Conservation (phyloP, 179 eudicot species). For the Drosera spatulata region DNA sequence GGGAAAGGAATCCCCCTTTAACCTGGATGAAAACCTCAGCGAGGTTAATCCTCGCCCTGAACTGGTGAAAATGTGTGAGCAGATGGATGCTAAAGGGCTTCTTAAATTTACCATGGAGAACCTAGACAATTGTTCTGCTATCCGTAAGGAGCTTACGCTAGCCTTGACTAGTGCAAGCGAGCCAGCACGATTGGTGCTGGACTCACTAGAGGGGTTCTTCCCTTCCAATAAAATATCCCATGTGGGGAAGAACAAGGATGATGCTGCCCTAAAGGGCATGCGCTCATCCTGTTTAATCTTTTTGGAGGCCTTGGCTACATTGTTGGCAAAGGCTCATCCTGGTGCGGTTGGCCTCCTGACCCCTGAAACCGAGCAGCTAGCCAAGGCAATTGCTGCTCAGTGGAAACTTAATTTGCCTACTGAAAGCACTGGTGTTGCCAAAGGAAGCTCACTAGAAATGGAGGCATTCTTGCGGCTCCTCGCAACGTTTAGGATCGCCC, state of each 20-base stretch:
- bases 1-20: slow-evolving; percentile 28
- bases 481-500: slow-evolving; percentile 62
- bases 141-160: slow-evolving; percentile 32
- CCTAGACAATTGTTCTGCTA: slow-evolving; percentile 20
- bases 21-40: slow-evolving; percentile 22
- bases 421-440: slow-evolving; percentile 43
- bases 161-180: slow-evolving; percentile 47
- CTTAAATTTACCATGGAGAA: slow-evolving; percentile 38
- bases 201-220: slow-evolving; percentile 54
- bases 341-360: slow-evolving; percentile 28
- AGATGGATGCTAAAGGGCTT: slow-evolving; percentile 64
- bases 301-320: slow-evolving; percentile 55
- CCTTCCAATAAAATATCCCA: slow-evolving; percentile 25
- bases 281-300: slow-evolving; percentile 39
- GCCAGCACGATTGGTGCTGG: slow-evolving; percentile 51
- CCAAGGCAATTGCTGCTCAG: slow-evolving; percentile 53
- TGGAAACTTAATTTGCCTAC: slow-evolving; percentile 57
- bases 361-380: slow-evolving; percentile 53
- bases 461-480: slow-evolving; percentile 65
- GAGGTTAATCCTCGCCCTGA: slow-evolving; percentile 47
- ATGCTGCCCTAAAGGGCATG: slow-evolving; percentile 31
- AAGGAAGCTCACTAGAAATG: slow-evolving; percentile 56
- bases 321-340: slow-evolving; percentile 41
- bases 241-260: slow-evolving; percentile 20
- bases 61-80: slow-evolving; percentile 49